Conservation (phyloP, 1,139 yeast species). For the Geotrichum phurueaensis region DNA sequence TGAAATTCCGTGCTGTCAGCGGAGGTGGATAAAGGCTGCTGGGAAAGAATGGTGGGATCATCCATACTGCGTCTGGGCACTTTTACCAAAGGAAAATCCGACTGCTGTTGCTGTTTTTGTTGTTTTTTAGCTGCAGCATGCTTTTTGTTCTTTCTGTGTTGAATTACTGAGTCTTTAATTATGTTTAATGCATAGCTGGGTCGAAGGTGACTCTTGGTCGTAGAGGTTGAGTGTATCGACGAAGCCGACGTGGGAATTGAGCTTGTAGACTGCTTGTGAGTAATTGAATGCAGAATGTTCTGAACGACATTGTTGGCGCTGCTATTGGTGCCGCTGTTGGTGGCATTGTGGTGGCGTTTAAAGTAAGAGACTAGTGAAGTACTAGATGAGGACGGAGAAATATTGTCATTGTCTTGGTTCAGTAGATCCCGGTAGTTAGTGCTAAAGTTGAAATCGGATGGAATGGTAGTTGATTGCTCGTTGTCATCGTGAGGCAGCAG, state of each 20-base stretch:
- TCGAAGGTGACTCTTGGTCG: neutral
- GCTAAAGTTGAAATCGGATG: neutral
- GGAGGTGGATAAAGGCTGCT: neutral
- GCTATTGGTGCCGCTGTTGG: neutral
- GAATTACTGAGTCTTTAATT: slow-evolving; percentile 10
- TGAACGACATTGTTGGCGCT: neutral
- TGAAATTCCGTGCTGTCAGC: neutral
- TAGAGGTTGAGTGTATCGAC: neutral
- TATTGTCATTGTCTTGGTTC: neutral
- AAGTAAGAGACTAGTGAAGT: slow-evolving; percentile 11
- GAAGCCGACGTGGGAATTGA: neutral
- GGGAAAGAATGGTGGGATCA: neutral
- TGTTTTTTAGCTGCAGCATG: neutral
- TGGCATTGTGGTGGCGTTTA: slow-evolving; percentile 3
- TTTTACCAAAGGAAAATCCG: neutral
- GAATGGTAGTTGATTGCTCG: neutral
- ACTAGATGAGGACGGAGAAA: slow-evolving; percentile 13
- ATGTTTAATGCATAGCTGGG: neutral
- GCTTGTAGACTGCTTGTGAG: neutral
- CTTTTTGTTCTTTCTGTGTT: slow-evolving; percentile 3
- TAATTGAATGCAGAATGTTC: neutral
- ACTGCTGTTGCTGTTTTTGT: neutral
- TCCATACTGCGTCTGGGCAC: neutral
- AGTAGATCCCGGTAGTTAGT: slow-evolving; percentile 1
- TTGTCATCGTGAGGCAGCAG: neutral